These are phyloP conservation scores for Passalora sequoiae DNA, from an alignment of 2,329 filamentous ascomycete species.

Conservation along the genomic window DNA sequence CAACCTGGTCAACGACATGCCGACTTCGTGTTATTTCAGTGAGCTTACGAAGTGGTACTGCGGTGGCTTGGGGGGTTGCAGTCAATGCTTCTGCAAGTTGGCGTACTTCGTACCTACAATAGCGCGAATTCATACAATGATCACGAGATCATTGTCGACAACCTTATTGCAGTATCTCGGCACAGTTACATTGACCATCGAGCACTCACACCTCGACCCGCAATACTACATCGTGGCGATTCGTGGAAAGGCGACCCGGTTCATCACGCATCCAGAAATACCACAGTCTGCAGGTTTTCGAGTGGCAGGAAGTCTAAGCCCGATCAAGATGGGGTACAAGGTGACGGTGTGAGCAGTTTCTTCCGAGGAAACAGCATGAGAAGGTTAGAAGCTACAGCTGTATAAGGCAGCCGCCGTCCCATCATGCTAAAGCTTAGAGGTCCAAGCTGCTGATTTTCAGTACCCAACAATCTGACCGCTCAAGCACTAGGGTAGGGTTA, in stretches of 20 bases:
- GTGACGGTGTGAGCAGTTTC: conserved; percentile 4
- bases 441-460: neutral
- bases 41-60: too few relatives aligned
- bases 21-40: neutral
- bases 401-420: neutral
- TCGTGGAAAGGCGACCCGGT: too few relatives aligned
- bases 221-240: too few relatives aligned
- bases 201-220: too few relatives aligned
- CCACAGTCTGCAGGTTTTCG: neutral
- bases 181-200: too few relatives aligned
- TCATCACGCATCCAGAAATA: neutral
- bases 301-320: neutral
- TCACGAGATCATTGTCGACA: too few relatives aligned
- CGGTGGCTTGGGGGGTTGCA: too few relatives aligned
- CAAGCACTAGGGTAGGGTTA: neutral
- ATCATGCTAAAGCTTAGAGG: neutral
- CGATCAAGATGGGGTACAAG: neutral
- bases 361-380: conserved; percentile 6
- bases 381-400: conserved; percentile 4
- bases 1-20: neutral
- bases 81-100: too few relatives aligned
- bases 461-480: neutral
- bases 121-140: too few relatives aligned
- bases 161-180: too few relatives aligned
- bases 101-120: too few relatives aligned